Percentiles rank a stretch among this genome's conserved stretches.
These are phyloP conservation scores for Bacidia rubella DNA, from an alignment of 495 filamentous ascomycete species.

Conservation along the genomic window DNA sequence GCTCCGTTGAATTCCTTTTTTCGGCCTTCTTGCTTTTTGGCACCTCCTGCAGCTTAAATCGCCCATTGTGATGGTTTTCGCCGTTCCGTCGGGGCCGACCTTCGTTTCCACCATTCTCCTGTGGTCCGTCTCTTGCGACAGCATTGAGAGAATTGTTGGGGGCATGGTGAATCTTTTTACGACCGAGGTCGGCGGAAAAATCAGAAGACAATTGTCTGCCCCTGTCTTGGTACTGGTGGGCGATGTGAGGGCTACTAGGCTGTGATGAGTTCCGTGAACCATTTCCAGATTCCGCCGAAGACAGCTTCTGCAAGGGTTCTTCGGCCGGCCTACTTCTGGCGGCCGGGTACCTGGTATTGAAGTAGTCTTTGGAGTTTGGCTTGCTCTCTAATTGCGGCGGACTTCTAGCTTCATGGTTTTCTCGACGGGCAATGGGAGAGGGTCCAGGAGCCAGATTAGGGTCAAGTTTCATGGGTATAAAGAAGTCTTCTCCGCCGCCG, in stretches of 20 bases:
- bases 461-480: constrained; percentile 85
- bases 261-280: constrained; percentile 20
- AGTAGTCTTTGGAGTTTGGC: constrained; percentile 34
- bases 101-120: constrained; percentile 2
- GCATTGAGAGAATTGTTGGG: constrained; percentile 14
- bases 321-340: constrained; percentile 20
- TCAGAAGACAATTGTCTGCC: constrained; percentile 42
- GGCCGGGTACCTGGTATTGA: constrained; percentile 21
- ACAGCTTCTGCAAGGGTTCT: constrained; percentile 24
- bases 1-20: constrained; percentile 50
- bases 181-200: constrained; percentile 21
- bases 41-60: constrained; percentile 64
- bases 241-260: constrained; percentile 65
- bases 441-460: constrained; percentile 55
- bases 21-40: constrained; percentile 51
- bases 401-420: constrained; percentile 9
- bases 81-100: constrained; percentile 10
- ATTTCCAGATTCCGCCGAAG: constrained; percentile 21
- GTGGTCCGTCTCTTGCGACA: constrained; percentile 10
- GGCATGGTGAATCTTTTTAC: constrained; percentile 30
- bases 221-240: constrained; percentile 84
- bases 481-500: constrained; percentile 58
- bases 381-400: constrained; percentile 11
- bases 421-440: constrained; percentile 24
- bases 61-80: constrained; percentile 27